These are phyloP conservation scores for Stagonosporopsis vannaccii DNA, from an alignment of 2,329 filamentous ascomycete species.

Conservation along the genomic window DNA sequence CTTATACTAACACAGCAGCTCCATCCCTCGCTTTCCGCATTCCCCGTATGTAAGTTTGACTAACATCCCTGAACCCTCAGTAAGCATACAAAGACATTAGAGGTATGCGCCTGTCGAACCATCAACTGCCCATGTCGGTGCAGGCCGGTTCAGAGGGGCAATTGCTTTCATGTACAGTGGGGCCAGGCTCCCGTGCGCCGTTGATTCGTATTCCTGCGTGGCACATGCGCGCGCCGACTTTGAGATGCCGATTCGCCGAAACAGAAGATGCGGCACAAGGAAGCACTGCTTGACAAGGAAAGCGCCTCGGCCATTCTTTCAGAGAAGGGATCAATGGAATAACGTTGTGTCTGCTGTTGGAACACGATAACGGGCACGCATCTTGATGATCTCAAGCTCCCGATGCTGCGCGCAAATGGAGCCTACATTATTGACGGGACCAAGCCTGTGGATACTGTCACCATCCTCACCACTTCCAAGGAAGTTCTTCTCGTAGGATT, in stretches of 20 bases:
- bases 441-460: slow-evolving; percentile 1
- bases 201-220: slow-evolving; percentile 23
- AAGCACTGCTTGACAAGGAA: background rate
- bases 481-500: background rate
- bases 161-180: slow-evolving; percentile 22
- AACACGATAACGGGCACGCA: background rate
- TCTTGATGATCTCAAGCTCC: background rate
- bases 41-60: slow-evolving; percentile 19
- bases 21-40: slow-evolving; percentile 21
- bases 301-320: background rate
- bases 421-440: background rate
- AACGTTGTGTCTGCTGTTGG: background rate
- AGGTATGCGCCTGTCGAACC: slow-evolving; percentile 28
- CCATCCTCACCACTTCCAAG: background rate
- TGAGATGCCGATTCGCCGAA: slow-evolving; percentile 29
- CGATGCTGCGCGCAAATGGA: slow-evolving; percentile 2
- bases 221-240: slow-evolving; percentile 24
- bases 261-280: slow-evolving; percentile 17
- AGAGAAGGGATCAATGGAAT: background rate
- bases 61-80: slow-evolving; percentile 14
- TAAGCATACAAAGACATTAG: slow-evolving; percentile 8
- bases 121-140: slow-evolving; percentile 36
- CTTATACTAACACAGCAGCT: slow-evolving; percentile 18
- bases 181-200: slow-evolving; percentile 16
- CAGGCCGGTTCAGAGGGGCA: slow-evolving; percentile 25